Percentiles rank a stretch among this genome's conserved stretches.
Evolutionary conservation across 441 rosid species (phyloP).

Genomic region (Corymbia calophylla): DNA sequence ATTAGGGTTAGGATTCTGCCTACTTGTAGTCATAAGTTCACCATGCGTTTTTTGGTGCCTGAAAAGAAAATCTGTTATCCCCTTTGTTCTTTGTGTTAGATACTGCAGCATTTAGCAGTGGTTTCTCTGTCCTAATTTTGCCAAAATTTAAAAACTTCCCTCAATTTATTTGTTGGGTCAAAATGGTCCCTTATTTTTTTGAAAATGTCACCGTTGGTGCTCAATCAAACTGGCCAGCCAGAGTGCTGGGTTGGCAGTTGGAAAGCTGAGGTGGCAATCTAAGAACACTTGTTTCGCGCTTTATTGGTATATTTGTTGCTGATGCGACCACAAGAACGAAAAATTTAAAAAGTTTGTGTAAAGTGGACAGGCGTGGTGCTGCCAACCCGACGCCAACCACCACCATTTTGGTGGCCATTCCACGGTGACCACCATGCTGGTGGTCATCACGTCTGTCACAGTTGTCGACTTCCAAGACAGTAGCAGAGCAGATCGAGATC

Average conservation of each 20-base stretch:
- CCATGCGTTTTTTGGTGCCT: not conserved
- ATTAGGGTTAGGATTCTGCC: not conserved
- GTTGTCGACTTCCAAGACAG: not conserved
- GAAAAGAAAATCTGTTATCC: not conserved
- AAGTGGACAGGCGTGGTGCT: not conserved
- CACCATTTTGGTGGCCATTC: not conserved
- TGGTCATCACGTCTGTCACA: no score
- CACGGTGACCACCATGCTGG: not conserved
- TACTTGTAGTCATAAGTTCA: not conserved
- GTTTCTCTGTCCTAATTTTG: not conserved
- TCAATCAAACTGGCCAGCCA: not conserved
- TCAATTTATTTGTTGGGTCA: not conserved
- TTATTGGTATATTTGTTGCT: not conserved
- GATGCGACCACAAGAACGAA: not conserved
- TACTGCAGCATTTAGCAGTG: not conserved
- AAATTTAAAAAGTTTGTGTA: not conserved
- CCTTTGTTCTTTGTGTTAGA: not conserved
- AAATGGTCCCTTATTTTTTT: not conserved
- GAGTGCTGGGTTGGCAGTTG: not conserved
- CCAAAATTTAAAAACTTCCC: not conserved
- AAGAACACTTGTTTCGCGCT: not conserved
- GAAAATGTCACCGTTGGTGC: not conserved
- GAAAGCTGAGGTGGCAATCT: not conserved
- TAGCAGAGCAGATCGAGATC: not conserved
- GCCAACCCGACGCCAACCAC: not conserved